Evolutionary conservation across 148 eudicot species (phyloP).

Genomic region (Nepenthes gracilis): DNA sequence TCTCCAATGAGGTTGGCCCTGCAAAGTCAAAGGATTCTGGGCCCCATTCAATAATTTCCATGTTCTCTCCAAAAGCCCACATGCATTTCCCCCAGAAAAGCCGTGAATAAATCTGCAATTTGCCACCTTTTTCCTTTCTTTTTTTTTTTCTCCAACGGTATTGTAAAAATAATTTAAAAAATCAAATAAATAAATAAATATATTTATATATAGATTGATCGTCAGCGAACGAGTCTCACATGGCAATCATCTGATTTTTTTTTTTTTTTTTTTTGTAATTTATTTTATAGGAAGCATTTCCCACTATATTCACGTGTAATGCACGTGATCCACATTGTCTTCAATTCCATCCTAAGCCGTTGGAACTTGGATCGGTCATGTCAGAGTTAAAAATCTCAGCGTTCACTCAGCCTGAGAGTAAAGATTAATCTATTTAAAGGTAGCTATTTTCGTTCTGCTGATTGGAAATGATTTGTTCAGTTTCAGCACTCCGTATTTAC

Average conservation of each 20-base stretch:
- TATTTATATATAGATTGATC: background rate
- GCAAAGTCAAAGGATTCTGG: slow-evolving; percentile 12
- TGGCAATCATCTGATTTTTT: slow-evolving; percentile 29
- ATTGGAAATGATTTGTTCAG: too few species aligned
- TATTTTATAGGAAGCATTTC: slow-evolving; percentile 1
- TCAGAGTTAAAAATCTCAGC: too few species aligned
- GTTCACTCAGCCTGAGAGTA: too few species aligned
- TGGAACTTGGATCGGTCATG: too few species aligned
- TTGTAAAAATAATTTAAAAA: background rate
- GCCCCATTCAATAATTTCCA: slow-evolving; percentile 42
- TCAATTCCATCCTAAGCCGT: too few species aligned
- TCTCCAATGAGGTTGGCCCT: too few species aligned
- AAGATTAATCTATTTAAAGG: too few species aligned
- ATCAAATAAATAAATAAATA: background rate
- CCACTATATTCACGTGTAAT: slow-evolving; percentile 13
- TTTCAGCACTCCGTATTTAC: too few species aligned
- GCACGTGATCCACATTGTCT: slow-evolving; percentile 15
- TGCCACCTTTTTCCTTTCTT: slow-evolving; percentile 3
- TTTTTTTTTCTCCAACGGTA: background rate
- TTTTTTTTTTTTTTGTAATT: too few species aligned
- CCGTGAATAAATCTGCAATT: slow-evolving; percentile 21
- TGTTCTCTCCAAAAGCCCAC: slow-evolving; percentile 45
- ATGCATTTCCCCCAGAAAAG: slow-evolving; percentile 27
- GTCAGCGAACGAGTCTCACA: slow-evolving; percentile 9
- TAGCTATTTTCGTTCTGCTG: too few species aligned